Base-by-base conservation (phyloP, 2,329 filamentous ascomycete species). In the Penicillium sp. region DNA sequence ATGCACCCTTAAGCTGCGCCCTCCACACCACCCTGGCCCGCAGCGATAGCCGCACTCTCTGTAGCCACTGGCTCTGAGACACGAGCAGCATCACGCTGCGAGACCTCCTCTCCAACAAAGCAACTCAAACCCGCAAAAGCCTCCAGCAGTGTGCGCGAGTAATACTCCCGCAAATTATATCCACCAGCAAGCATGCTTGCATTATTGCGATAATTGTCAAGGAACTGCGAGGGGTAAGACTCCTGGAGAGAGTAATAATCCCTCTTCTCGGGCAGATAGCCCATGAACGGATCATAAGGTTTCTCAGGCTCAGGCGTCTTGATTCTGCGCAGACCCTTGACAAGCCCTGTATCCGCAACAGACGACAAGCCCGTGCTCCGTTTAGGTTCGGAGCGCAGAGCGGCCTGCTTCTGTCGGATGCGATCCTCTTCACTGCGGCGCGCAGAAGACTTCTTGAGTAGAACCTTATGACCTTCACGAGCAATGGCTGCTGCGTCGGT, bases 111-210 rank as follows among this genome's bases (percentile, higher is more conserved):
- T 34, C 84, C 88, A 40, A 99, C 80, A 64, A 96, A 95, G 40
- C 96, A 90, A 0, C 90, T 91, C 56, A 99, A 73, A 0, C 95
- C 94, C 0, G 90, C 86, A 75, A 97, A 97, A 0, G 93, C 92
- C 69, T 97, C 92, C 57, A 91, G 89, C 69, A 99, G 77, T 22
- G 90, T 87, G 22, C 92, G 82, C 7, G 86, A 81, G 66, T 91
- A 90, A 69, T 94, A 97, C 69, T 96, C 92, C 32, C 83, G 79
- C 42, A 93, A 79, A 65, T 88, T 87, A 74, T 95, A 97, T 0
- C 94, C 95, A 31, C 92, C 92, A 14, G 90, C 90, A 48, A 83
- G 77, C 67, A 89, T 86, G 43, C 83, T 80, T 2, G 82, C 75
- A 68, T 92, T 87, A 39, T 83, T 83, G 53, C 86, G 83, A 31